These are phyloP conservation scores for Clarireedia homoeocarpa DNA, from an alignment of 2,329 filamentous ascomycete genomes.

Conservation along the genomic window DNA sequence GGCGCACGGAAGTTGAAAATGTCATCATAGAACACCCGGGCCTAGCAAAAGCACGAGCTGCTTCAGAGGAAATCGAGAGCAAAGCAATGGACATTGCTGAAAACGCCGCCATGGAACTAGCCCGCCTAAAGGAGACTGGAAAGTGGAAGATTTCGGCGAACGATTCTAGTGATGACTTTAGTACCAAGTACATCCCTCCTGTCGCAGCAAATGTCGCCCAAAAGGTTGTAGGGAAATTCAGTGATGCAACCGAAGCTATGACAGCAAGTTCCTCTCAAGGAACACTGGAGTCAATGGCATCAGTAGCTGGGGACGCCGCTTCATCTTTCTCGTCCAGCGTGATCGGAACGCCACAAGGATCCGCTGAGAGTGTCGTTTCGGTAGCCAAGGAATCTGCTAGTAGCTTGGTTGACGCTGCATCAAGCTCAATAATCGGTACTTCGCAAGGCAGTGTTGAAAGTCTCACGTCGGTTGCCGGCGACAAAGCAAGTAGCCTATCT, in stretches of 20 bases:
- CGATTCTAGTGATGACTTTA: slow-evolving; percentile 74
- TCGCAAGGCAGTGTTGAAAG: slow-evolving; percentile 24
- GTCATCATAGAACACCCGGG: slow-evolving; percentile 68
- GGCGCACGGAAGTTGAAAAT: slow-evolving; percentile 73
- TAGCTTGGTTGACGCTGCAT: slow-evolving; percentile 24
- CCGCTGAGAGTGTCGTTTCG: slow-evolving; percentile 29
- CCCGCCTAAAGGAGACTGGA: slow-evolving; percentile 73
- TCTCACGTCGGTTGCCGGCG: slow-evolving; percentile 17
- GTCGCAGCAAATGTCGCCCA: slow-evolving; percentile 41
- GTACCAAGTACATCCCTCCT: slow-evolving; percentile 54
- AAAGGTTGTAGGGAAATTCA: slow-evolving; percentile 23
- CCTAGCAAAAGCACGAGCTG: slow-evolving; percentile 58
- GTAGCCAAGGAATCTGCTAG: slow-evolving; percentile 25
- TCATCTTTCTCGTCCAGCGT: slow-evolving; percentile 20
- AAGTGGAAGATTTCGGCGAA: slow-evolving; percentile 72
- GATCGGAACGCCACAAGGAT: slow-evolving; percentile 24
- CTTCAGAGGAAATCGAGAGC: slow-evolving; percentile 63
- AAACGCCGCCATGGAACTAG: slow-evolving; percentile 70
- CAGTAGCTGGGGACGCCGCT: slow-evolving; percentile 16
- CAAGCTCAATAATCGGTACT: slow-evolving; percentile 22
- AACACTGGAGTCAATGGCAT: slow-evolving; percentile 23
- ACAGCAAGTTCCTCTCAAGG: slow-evolving; percentile 20
- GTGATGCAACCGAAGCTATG: slow-evolving; percentile 23
- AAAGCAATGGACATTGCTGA: slow-evolving; percentile 75
- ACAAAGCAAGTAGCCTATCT: slow-evolving; percentile 21